Percentiles rank a stretch among this genome's conserved stretches.
These are phyloP conservation scores for Aureobasidium sp. DNA, from an alignment of 2,329 filamentous ascomycete genomes.

Conservation along the genomic window DNA sequence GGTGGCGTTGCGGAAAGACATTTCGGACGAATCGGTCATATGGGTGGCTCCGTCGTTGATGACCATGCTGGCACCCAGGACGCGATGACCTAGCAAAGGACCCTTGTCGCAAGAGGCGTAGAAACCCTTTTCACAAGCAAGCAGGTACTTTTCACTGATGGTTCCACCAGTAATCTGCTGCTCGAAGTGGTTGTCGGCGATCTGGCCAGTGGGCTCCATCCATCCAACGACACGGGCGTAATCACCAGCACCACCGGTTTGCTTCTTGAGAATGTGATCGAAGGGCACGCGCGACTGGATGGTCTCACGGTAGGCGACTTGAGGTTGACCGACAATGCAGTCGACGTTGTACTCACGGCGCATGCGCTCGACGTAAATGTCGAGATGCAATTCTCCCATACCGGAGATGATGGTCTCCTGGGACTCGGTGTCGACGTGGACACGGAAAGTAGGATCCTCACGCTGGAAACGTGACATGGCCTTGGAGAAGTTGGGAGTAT, in stretches of 20 bases:
- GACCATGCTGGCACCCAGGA: slow-evolving; percentile 83
- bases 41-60: slow-evolving; percentile 95
- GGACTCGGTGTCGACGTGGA: slow-evolving; percentile 83
- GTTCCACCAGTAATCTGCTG: slow-evolving; percentile 79
- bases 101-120: slow-evolving; percentile 73
- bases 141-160: slow-evolving; percentile 93
- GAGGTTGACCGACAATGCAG: slow-evolving; percentile 89
- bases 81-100: slow-evolving; percentile 83
- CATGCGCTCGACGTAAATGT: slow-evolving; percentile 96
- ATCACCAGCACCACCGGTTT: slow-evolving; percentile 91
- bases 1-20: slow-evolving; percentile 88
- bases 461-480: slow-evolving; percentile 98
- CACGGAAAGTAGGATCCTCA: slow-evolving; percentile 94
- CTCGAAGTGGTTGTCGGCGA: slow-evolving; percentile 74
- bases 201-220: slow-evolving; percentile 72
- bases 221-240: slow-evolving; percentile 87
- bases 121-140: slow-evolving; percentile 94
- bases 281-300: slow-evolving; percentile 73
- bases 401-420: slow-evolving; percentile 97
- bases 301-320: slow-evolving; percentile 95
- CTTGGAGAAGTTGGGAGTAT: slow-evolving; percentile 91
- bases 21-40: slow-evolving; percentile 95
- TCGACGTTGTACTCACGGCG: slow-evolving; percentile 95
- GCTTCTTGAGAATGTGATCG: slow-evolving; percentile 90
- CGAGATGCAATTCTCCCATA: slow-evolving; percentile 95